These are phyloP conservation scores for Aspergillus japonicus DNA, from an alignment of 2,329 filamentous ascomycete species.

Conservation along the genomic window DNA sequence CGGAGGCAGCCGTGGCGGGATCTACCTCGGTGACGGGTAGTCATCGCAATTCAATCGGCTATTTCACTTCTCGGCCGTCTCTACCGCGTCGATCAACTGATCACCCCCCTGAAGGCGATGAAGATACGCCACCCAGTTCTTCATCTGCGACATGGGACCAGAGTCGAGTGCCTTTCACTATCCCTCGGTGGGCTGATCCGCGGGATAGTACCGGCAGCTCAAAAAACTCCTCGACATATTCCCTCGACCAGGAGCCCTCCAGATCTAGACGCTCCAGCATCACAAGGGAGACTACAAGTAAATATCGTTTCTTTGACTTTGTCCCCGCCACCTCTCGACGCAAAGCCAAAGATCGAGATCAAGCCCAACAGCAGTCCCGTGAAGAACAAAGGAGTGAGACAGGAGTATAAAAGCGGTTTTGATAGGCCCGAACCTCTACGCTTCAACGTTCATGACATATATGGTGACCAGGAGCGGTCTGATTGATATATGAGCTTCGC, in stretches of 20 bases:
- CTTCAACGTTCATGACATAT: background rate
- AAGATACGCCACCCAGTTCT: constrained; percentile 47
- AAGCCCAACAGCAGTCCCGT: constrained; percentile 33
- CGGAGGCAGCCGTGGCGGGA: constrained; percentile 32
- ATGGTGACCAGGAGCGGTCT: background rate
- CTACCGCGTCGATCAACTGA: constrained; percentile 42
- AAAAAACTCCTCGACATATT: constrained; percentile 49
- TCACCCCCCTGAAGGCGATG: constrained; percentile 37
- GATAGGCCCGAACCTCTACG: background rate
- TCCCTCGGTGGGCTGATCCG: constrained; percentile 41
- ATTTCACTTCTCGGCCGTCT: constrained; percentile 39
- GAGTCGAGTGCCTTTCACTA: constrained; percentile 41
- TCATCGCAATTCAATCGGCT: constrained; percentile 44
- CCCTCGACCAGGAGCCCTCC: constrained; percentile 39
- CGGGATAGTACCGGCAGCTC: constrained; percentile 46
- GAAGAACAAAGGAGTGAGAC: constrained; percentile 36
- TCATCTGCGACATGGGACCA: constrained; percentile 46
- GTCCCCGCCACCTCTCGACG: constrained; percentile 42
- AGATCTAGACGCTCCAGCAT: constrained; percentile 41
- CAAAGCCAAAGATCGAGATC: constrained; percentile 43
- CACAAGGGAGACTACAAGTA: constrained; percentile 40
- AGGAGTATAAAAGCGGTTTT: constrained; percentile 13
- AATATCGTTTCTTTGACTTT: constrained; percentile 47
- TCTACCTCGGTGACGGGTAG: constrained; percentile 31
- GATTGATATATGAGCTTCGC: background rate